Conservation (phyloP, 2,329 filamentous ascomycete genomes). For the Neocucurbitaria cava region DNA sequence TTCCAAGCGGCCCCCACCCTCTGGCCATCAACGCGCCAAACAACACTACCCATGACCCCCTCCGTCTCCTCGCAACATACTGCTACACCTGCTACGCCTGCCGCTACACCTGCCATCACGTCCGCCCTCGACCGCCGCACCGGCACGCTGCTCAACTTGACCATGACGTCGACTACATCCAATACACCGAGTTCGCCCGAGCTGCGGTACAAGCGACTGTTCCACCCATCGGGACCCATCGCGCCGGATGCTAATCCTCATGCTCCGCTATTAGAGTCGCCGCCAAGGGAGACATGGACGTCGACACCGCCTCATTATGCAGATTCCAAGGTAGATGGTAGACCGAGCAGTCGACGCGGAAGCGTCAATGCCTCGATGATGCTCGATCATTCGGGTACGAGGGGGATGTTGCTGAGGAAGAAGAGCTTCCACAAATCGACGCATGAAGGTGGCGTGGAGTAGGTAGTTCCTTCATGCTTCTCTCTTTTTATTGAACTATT, state of each 20-base stretch:
- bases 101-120: conserved; percentile 4
- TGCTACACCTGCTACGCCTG: conserved; percentile 32
- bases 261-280: conserved; percentile 4
- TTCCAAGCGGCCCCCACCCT: conserved; percentile 24
- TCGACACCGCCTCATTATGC: background rate
- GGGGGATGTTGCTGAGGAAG: conserved; percentile 40
- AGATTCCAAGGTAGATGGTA: conserved; percentile 10
- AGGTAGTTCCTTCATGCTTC: background rate
- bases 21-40: conserved; percentile 35
- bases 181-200: conserved; percentile 48
- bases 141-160: conserved; percentile 28
- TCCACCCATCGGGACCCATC: conserved; percentile 40
- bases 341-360: conserved; percentile 22
- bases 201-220: conserved; percentile 51
- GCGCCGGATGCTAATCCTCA: conserved; percentile 22
- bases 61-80: conserved; percentile 20
- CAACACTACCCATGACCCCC: conserved; percentile 35
- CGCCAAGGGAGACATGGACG: background rate
- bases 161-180: conserved; percentile 29
- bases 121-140: conserved; percentile 24
- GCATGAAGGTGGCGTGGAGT: background rate
- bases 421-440: conserved; percentile 15
- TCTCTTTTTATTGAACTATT: background rate
- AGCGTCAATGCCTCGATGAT: conserved; percentile 23
- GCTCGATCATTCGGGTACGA: conserved; percentile 40